phyloP scores from a whole-genome alignment of 768 basidiomycete genomes.

The Tylopilus balloui region DNA sequence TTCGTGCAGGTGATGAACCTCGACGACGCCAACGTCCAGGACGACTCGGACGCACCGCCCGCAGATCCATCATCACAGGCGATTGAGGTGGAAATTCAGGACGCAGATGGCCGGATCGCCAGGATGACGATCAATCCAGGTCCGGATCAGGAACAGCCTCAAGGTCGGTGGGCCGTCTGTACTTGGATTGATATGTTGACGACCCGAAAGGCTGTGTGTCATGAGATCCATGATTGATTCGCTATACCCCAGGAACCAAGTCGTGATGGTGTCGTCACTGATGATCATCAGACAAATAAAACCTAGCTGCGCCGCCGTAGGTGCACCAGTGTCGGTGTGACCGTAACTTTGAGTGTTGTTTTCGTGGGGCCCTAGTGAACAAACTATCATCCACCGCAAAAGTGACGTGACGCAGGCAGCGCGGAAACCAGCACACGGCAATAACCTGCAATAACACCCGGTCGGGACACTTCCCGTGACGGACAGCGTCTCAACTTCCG shows the following conservation, averaged over 20 bases:
- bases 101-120: constrained; percentile 65
- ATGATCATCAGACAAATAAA: background rate
- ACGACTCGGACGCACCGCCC: constrained; percentile 18
- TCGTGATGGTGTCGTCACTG: background rate
- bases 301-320: background rate
- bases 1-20: constrained; percentile 79
- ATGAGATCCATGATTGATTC: background rate
- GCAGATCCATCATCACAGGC: constrained; percentile 34
- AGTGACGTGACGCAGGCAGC: background rate
- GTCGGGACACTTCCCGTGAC: background rate
- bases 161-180: background rate
- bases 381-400: background rate
- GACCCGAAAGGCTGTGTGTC: background rate
- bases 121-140: constrained; percentile 47
- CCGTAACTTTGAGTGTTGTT: background rate
- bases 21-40: constrained; percentile 41
- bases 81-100: constrained; percentile 67
- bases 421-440: background rate
- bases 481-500: background rate
- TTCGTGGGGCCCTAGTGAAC: no score
- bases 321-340: background rate
- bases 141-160: background rate
- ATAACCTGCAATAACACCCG: no score
- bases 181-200: background rate
- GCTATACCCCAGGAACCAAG: background rate